Evolutionary conservation across 2,329 filamentous ascomycete genomes (phyloP).

Genomic region (Ascomycota sp.): DNA sequence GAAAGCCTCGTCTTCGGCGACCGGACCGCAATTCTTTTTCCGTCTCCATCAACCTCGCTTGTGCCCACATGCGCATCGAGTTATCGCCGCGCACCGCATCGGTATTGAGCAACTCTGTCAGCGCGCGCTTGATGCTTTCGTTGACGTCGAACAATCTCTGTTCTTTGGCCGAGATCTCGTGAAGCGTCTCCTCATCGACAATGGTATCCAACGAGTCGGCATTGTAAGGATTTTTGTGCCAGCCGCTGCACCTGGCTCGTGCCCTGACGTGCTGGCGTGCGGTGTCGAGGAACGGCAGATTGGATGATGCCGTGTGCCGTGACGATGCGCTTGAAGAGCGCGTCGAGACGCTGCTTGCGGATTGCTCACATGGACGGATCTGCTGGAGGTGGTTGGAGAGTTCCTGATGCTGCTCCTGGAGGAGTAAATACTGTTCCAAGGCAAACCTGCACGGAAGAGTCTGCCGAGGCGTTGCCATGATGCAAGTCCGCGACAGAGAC

Average conservation of each 20-base stretch:
- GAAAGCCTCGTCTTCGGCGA: conserved; percentile 23
- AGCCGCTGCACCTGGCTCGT: conserved; percentile 13
- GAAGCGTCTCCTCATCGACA: conserved; percentile 23
- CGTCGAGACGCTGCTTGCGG: conserved; percentile 13
- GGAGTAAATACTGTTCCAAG: conserved; percentile 29
- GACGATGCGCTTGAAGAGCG: conserved; percentile 34
- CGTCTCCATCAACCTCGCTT: conserved; percentile 35
- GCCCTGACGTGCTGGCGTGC: conserved; percentile 7
- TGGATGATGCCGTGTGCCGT: conserved; percentile 13
- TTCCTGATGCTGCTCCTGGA: conserved; percentile 31
- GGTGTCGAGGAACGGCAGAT: conserved; percentile 6
- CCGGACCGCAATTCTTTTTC: conserved; percentile 34
- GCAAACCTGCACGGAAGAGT: too few species aligned
- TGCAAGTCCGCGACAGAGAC: too few species aligned
- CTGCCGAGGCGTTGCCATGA: too few species aligned
- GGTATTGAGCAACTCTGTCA: conserved; percentile 40
- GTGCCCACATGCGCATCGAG: conserved; percentile 33
- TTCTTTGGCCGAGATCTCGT: conserved; percentile 28
- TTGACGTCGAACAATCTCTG: conserved; percentile 32
- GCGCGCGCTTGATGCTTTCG: conserved; percentile 35
- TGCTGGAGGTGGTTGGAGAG: conserved; percentile 27
- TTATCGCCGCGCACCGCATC: conserved; percentile 27
- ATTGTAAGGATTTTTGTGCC: conserved; percentile 7
- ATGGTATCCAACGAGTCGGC: conserved; percentile 16
- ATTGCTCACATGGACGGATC: conserved; percentile 20